Evolutionary conservation across 2,329 filamentous ascomycete genomes (phyloP).

Genomic region (Blastomyces emzantsi): DNA sequence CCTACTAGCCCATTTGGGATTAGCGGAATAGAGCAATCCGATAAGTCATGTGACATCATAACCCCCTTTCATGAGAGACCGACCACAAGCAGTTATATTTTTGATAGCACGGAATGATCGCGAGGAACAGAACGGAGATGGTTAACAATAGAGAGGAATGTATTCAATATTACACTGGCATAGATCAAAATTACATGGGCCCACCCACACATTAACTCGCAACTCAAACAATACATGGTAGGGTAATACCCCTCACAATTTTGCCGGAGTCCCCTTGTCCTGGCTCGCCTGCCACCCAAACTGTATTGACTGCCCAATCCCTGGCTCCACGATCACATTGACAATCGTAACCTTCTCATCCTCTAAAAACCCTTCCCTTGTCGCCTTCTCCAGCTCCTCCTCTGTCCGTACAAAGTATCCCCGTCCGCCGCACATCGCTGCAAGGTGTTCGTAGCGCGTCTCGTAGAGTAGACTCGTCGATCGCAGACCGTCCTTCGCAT

Average conservation of each 20-base stretch:
- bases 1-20: not conserved
- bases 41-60: too few relatives aligned
- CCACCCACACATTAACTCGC: not conserved
- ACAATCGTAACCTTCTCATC: slow-evolving; percentile 42
- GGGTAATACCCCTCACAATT: slow-evolving; percentile 16
- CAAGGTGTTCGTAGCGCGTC: slow-evolving; percentile 47
- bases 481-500: slow-evolving; percentile 32
- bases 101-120: too few relatives aligned
- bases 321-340: slow-evolving; percentile 49
- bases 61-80: too few relatives aligned
- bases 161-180: not conserved
- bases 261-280: slow-evolving; percentile 20
- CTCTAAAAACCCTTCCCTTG: slow-evolving; percentile 42
- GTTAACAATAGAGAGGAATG: not conserved
- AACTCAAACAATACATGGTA: not conserved
- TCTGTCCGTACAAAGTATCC: slow-evolving; percentile 45
- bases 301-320: slow-evolving; percentile 34
- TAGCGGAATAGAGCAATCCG: not conserved
- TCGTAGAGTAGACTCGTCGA: slow-evolving; percentile 46
- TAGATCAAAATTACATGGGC: not conserved
- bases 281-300: slow-evolving; percentile 30
- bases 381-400: slow-evolving; percentile 45
- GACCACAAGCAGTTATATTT: too few relatives aligned
- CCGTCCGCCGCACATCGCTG: slow-evolving; percentile 46
- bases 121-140: too few relatives aligned